phyloP scores from a whole-genome alignment of 192 early-diverging fungal species.

The Podila minutissima region DNA sequence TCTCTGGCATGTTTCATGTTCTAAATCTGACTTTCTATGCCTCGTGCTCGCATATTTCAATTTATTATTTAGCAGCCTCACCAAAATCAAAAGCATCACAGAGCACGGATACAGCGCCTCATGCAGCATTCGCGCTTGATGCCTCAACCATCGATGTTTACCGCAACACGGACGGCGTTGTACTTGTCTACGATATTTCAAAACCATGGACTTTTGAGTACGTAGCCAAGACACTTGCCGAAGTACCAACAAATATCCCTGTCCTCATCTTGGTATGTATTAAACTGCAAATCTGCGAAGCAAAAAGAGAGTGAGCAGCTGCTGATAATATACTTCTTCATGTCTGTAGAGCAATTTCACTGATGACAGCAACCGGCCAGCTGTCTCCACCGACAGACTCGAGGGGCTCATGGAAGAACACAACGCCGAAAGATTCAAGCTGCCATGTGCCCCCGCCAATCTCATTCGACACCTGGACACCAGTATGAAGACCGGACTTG shows the following conservation, averaged over 20 bases:
- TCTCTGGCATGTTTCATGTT: neutral
- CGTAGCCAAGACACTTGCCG: slow-evolving; percentile 48
- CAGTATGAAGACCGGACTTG: slow-evolving; percentile 62
- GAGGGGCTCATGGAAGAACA: slow-evolving; percentile 26
- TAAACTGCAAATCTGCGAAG: neutral
- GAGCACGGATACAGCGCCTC: slow-evolving; percentile 11
- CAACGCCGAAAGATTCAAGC: slow-evolving; percentile 10
- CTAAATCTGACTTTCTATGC: slow-evolving; percentile 2
- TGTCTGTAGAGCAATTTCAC: slow-evolving; percentile 50
- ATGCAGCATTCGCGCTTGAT: slow-evolving; percentile 55
- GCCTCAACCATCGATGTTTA: slow-evolving; percentile 70
- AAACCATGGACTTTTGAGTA: slow-evolving; percentile 74
- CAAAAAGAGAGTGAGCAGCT: neutral
- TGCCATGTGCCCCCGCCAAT: slow-evolving; percentile 53
- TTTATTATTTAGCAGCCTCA: slow-evolving; percentile 12
- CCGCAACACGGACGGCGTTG: slow-evolving; percentile 62
- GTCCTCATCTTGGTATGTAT: slow-evolving; percentile 60
- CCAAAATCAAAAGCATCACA: slow-evolving; percentile 13
- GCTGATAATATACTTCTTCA: neutral
- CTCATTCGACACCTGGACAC: slow-evolving; percentile 62
- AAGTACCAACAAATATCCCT: slow-evolving; percentile 57
- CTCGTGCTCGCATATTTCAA: neutral
- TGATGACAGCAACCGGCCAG: slow-evolving; percentile 28
- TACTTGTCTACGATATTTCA: slow-evolving; percentile 67
- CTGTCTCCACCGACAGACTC: slow-evolving; percentile 1